Percentiles rank a stretch among this genome's conserved stretches.
These are phyloP conservation scores for Pseudozyma flocculosa DNA, from an alignment of 1,284 basidiomycete genomes.

Conservation along the genomic window DNA sequence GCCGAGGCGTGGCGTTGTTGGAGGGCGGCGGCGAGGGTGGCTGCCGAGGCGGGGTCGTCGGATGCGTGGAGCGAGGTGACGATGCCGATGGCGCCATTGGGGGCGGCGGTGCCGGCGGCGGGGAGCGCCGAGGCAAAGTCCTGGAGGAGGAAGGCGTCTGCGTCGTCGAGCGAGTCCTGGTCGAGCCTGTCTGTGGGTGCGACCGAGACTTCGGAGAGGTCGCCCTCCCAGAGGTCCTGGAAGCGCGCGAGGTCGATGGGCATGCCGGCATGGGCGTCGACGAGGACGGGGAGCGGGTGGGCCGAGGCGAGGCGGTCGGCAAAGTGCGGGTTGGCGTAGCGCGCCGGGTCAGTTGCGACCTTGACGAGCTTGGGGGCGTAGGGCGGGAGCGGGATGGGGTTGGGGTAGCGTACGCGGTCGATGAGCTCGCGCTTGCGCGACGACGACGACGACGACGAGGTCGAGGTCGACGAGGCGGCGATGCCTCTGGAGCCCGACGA, in stretches of 20 bases:
- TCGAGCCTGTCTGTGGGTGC: constrained; percentile 20
- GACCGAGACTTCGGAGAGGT: constrained; percentile 22
- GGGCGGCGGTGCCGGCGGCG: constrained; percentile 9
- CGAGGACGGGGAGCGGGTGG: constrained; percentile 48
- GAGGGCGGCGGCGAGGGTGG: constrained; percentile 21
- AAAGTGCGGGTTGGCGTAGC: constrained; percentile 52
- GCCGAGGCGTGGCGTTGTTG: constrained; percentile 35
- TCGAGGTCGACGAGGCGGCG: constrained; percentile 27
- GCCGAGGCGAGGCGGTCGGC: constrained; percentile 45
- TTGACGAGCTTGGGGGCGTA: constrained; percentile 54
- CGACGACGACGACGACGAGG: constrained; percentile 11
- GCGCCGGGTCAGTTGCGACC: constrained; percentile 36
- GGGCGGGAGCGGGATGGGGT: constrained; percentile 56
- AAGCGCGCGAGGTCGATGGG: constrained; percentile 50
- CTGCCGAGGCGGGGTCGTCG: constrained; percentile 17
- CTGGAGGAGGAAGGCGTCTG: constrained; percentile 50
- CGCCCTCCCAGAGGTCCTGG: constrained; percentile 51
- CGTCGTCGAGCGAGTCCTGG: constrained; percentile 31
- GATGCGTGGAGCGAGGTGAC: constrained; percentile 25
- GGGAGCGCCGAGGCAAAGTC: constrained; percentile 39
- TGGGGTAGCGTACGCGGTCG: constrained; percentile 55
- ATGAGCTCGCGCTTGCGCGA: constrained; percentile 49
- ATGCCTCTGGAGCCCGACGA: no score
- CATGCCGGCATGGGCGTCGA: constrained; percentile 56
- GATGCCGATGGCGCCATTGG: constrained; percentile 19